A percentile compares a stretch with the other conserved stretches of the same genome.
These are phyloP conservation scores for Nakazawaea laoshanensis DNA, from an alignment of 805 yeast species.

Conservation along the genomic window DNA sequence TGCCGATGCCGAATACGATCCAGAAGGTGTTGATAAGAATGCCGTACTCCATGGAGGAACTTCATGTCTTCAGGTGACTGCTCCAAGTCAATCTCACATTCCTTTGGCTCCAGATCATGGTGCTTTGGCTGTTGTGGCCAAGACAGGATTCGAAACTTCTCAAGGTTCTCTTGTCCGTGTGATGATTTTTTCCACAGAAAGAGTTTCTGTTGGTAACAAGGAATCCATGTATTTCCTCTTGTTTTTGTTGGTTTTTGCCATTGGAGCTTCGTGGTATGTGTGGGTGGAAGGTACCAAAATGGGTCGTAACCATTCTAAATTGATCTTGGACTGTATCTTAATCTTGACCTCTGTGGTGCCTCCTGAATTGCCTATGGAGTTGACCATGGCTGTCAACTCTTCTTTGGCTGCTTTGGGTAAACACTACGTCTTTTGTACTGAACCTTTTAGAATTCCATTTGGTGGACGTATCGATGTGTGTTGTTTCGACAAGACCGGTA, in stretches of 20 bases:
- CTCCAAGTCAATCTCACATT: conserved; percentile 44
- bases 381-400: conserved; percentile 94
- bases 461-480: conserved; percentile 98
- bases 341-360: conserved; percentile 97
- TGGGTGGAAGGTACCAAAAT: conserved; percentile 96
- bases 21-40: conserved; percentile 83
- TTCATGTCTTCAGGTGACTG: conserved; percentile 83
- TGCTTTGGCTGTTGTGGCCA: conserved; percentile 81
- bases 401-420: conserved; percentile 85
- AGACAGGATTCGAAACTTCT: conserved; percentile 97
- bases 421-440: conserved; percentile 90
- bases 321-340: conserved; percentile 90
- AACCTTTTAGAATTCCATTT: conserved; percentile 94
- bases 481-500: conserved; percentile 98
- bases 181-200: conserved; percentile 94
- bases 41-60: conserved; percentile 93
- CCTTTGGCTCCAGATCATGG: conserved; percentile 84
- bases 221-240: conserved; percentile 91
- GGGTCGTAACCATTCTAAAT: conserved; percentile 92
- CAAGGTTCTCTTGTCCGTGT: conserved; percentile 97
- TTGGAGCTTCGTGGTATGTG: conserved; percentile 94
- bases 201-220: conserved; percentile 91
- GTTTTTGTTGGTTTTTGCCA: conserved; percentile 83
- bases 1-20: conserved; percentile 51
- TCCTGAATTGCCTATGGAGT: conserved; percentile 98